Evolutionary conservation across 2,329 filamentous ascomycete species (phyloP).

Genomic region (Xylariales sp.): DNA sequence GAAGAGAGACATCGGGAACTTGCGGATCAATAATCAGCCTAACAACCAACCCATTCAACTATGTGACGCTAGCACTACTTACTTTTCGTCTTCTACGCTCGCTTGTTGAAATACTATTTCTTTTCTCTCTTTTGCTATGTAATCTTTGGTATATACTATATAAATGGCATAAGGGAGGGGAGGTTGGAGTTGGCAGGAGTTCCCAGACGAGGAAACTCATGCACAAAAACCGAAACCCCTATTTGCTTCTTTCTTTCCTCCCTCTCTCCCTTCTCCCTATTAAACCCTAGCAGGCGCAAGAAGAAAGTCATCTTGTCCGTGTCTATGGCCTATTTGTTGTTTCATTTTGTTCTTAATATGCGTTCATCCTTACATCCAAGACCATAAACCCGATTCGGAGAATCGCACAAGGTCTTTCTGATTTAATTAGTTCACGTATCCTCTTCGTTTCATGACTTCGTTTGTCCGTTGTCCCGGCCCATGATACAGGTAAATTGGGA

Average conservation of each 20-base stretch:
- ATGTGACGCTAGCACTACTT: neutral
- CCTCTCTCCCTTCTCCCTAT: neutral
- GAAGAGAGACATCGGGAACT: neutral
- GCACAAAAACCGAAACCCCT: neutral
- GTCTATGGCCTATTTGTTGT: neutral
- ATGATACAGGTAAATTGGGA: constrained; percentile 12
- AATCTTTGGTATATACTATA: neutral
- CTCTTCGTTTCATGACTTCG: constrained; percentile 6
- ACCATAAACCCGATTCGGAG: no score
- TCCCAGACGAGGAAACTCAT: neutral
- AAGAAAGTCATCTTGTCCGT: neutral
- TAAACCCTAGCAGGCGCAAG: neutral
- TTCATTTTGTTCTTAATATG: constrained; percentile 10
- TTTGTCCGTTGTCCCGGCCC: neutral
- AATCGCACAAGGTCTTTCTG: neutral
- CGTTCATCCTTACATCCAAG: constrained; percentile 5
- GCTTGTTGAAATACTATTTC: neutral
- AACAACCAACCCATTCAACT: neutral
- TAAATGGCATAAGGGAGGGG: neutral
- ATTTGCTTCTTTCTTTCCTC: neutral
- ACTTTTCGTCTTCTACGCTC: neutral
- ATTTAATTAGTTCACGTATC: constrained; percentile 2
- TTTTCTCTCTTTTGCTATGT: constrained; percentile 1
- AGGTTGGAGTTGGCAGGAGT: neutral
- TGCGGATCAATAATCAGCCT: constrained; percentile 18